Evolutionary conservation across 345 rosid species (phyloP), one percentile per base, ranked within the genome.

Genomic region (Gynandropsis gynandra): DNA sequence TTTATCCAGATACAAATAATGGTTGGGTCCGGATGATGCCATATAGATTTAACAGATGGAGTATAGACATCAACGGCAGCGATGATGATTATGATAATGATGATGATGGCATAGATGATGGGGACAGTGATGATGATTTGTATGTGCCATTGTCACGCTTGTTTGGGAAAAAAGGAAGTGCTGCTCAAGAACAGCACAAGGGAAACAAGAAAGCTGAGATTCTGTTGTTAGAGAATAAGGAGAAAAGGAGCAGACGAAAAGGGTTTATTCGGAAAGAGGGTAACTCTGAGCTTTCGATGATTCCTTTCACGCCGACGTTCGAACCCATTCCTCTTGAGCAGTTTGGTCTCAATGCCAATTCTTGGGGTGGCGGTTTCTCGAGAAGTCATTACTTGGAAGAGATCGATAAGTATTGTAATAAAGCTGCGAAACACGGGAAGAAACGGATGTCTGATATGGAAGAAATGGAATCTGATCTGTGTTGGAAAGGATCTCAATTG

Each of bases 121-220:
- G 11, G 16, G 40, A 53, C 38, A n/a, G 15, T 47, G 27, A 52
- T 7, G 54, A 52, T 46, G 65, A 54, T 62, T 39, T 77, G 76
- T 39, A 58, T 52, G 42, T 82, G 59, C 92, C 97, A 0, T 63
- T 80, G 11, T 60, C 87, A 16, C 47, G n/a, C 49, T 62, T 80
- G 14, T 47, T 77, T 46, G 59, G 69, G 36, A 48, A 29, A 37
- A 54, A 42, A 19, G 32, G 50, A 43, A 63, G 19, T 29, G 19
- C 17, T 4, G 14, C 50, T 29, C 46, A 8, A 34, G 13, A 36
- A 49, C 19, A 20, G 52, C 20, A 15, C 41, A 55, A 31, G 27
- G 61, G 43, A 16, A 10, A 43, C 50, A n/a, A 20, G 21, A 37
- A 56, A 8, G 42, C 34, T 13, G 15, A 47, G 32, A 56, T 36